Evolutionary conservation across 225 moss, liverwort and hornwort genomes (phyloP).

Genomic region (Pleurozium schreberi): DNA sequence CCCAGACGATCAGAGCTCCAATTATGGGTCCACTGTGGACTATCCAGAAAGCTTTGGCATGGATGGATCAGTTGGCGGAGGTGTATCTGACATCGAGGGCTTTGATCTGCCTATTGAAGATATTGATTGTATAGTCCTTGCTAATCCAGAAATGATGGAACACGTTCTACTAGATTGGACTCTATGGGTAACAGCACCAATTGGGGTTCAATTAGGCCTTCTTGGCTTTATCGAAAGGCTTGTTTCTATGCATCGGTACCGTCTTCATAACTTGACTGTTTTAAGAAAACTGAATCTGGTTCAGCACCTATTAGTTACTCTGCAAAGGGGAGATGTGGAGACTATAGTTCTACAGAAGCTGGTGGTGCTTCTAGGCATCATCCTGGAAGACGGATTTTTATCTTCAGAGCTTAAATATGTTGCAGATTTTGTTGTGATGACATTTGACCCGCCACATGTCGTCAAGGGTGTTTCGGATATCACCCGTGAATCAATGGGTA

Average conservation of each 20-base stretch:
- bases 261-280: slow-evolving; percentile 76
- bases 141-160: slow-evolving; percentile 94
- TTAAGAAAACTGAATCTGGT: slow-evolving; percentile 74
- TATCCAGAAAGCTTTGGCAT: slow-evolving; percentile 27
- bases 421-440: slow-evolving; percentile 94
- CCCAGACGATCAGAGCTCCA: slow-evolving; percentile 28
- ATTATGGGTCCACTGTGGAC: slow-evolving; percentile 34
- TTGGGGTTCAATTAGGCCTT: slow-evolving; percentile 61
- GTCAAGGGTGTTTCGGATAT: slow-evolving; percentile 49
- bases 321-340: slow-evolving; percentile 83
- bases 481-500: slow-evolving; percentile 64
- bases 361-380: slow-evolving; percentile 69
- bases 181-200: slow-evolving; percentile 75
- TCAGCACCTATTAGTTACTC: slow-evolving; percentile 79
- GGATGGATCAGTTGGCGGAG: slow-evolving; percentile 22
- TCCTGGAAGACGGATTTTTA: slow-evolving; percentile 83
- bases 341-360: slow-evolving; percentile 67
- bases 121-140: slow-evolving; percentile 51
- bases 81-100: slow-evolving; percentile 26
- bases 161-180: slow-evolving; percentile 91
- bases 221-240: slow-evolving; percentile 69
- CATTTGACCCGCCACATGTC: slow-evolving; percentile 83
- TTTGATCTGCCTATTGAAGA: slow-evolving; percentile 30
- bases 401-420: slow-evolving; percentile 81
- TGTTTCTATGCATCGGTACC: slow-evolving; percentile 82